Evolutionary conservation across 495 filamentous ascomycete genomes (phyloP).

Genomic region (Recurvomyces mirabilis): DNA sequence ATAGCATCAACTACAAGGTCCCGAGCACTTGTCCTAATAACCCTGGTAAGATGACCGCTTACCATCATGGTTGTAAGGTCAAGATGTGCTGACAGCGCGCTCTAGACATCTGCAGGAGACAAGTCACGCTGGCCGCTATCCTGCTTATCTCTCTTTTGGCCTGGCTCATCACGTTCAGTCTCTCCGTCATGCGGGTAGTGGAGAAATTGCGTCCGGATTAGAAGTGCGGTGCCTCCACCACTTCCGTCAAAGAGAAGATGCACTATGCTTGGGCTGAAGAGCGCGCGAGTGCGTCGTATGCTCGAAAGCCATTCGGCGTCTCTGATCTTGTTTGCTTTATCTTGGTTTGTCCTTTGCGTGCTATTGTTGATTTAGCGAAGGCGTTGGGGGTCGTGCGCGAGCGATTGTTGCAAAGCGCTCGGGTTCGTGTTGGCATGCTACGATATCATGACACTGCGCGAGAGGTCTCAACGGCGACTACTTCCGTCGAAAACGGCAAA

Average conservation of each 20-base stretch:
- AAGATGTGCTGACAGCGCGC: not conserved
- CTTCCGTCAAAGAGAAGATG: no score
- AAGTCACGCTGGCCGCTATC: slow-evolving; percentile 69
- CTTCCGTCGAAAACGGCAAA: no score
- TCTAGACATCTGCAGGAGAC: slow-evolving; percentile 49
- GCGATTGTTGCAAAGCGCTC: no score
- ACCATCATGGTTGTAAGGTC: not conserved
- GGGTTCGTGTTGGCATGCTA: no score
- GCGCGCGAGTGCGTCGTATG: no score
- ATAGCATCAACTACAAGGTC: slow-evolving; percentile 25
- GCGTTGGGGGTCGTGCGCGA: not conserved
- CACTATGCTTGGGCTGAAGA: no score
- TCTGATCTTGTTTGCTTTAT: no score
- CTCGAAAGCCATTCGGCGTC: no score
- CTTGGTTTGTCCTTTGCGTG: not conserved
- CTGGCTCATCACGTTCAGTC: slow-evolving; percentile 73
- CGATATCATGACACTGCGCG: no score
- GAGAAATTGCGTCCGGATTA: slow-evolving; percentile 22
- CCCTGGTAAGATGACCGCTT: not conserved
- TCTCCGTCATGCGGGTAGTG: slow-evolving; percentile 23
- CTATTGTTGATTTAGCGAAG: slow-evolving; percentile 1
- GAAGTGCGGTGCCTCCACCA: no score
- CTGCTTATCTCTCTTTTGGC: slow-evolving; percentile 73
- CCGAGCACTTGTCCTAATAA: slow-evolving; percentile 14
- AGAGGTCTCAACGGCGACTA: no score